Conservation (phyloP, 441 rosid genomes). For the Erodium texanum region DNA sequence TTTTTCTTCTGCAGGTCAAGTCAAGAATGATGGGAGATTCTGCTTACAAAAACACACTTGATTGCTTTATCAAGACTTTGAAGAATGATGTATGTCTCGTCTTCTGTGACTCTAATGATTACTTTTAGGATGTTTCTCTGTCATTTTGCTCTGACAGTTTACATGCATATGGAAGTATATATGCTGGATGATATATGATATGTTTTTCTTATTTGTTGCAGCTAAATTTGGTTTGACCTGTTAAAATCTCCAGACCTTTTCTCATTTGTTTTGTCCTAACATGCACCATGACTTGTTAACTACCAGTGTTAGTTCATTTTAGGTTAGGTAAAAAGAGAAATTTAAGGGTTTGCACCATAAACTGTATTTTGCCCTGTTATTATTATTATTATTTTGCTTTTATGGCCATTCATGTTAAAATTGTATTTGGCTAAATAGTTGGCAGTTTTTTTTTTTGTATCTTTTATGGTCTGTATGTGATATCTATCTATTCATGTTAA, state of each 20-base stretch:
- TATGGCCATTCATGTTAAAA: background rate
- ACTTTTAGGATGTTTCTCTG: background rate
- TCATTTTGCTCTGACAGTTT: background rate
- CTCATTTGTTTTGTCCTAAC: background rate
- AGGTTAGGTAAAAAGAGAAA: background rate
- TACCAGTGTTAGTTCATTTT: background rate
- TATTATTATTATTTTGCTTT: background rate
- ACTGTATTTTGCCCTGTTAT: background rate
- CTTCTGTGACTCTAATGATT: slow-evolving; percentile 6
- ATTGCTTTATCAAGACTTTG: slow-evolving; percentile 82
- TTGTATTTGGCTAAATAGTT: background rate
- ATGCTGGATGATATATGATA: background rate
- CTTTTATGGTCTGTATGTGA: background rate
- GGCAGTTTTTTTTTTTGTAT: no score
- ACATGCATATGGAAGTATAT: slow-evolving; percentile 1
- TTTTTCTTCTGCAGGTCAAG: slow-evolving; percentile 48
- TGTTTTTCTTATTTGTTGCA: background rate
- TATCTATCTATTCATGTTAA: background rate
- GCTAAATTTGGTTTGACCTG: background rate
- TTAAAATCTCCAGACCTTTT: background rate
- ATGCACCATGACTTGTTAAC: background rate
- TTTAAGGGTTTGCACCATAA: background rate
- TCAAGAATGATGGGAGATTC: slow-evolving; percentile 99
- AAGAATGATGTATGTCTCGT: slow-evolving; percentile 61
- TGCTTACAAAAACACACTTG: slow-evolving; percentile 78